These are phyloP conservation scores for Diplodia scrobiculata DNA, from an alignment of 2,329 filamentous ascomycete species.

Conservation along the genomic window DNA sequence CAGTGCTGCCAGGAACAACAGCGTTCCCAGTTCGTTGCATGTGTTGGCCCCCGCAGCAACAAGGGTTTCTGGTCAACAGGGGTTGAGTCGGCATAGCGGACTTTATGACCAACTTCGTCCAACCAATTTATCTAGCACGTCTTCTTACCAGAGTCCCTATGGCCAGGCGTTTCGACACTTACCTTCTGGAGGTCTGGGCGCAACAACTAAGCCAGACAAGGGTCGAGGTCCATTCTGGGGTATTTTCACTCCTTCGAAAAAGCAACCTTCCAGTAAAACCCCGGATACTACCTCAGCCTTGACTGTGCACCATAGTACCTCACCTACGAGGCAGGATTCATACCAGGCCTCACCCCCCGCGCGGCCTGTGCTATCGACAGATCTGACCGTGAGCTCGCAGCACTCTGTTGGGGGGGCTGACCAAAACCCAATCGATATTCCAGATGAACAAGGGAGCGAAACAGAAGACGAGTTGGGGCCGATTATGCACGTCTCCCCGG, in stretches of 20 bases:
- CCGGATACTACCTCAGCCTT: background rate
- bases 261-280: background rate
- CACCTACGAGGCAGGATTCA: background rate
- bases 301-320: background rate
- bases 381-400: background rate
- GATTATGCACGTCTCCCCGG: background rate
- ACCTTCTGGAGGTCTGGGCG: background rate
- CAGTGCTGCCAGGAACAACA: background rate
- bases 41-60: background rate
- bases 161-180: background rate
- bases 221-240: constrained; percentile 7
- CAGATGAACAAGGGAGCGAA: background rate
- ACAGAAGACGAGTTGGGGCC: constrained; percentile 7
- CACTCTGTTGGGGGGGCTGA: background rate
- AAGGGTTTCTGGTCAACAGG: background rate
- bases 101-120: constrained; percentile 1
- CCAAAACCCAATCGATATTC: background rate
- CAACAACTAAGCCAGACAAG: background rate
- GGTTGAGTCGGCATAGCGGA: background rate
- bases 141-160: background rate
- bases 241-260: constrained; percentile 4
- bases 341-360: background rate
- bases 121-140: no score
- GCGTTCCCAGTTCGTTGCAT: background rate
- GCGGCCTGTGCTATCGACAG: background rate